Conservation (phyloP, 192 early-diverging fungal species). For the Coemansia sp. region DNA sequence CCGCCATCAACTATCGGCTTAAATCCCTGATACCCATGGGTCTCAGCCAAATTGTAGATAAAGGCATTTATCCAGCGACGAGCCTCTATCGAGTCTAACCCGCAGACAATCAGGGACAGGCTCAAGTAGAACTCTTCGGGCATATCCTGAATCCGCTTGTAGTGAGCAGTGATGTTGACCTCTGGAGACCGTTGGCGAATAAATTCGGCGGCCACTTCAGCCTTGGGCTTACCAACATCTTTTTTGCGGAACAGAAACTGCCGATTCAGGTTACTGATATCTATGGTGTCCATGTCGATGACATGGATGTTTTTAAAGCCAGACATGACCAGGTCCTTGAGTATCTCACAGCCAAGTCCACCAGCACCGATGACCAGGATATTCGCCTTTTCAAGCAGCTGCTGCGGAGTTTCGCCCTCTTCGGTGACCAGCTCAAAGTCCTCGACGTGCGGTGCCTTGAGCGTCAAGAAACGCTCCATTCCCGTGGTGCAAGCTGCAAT, state of each 20-base stretch:
- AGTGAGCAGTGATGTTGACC: constrained; percentile 71
- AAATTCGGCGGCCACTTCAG: constrained; percentile 73
- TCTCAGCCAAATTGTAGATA: constrained; percentile 70
- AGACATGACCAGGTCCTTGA: constrained; percentile 77
- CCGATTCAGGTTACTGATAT: constrained; percentile 78
- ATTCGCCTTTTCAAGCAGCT: constrained; percentile 57
- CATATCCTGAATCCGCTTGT: constrained; percentile 95
- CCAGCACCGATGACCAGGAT: constrained; percentile 82
- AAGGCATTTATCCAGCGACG: constrained; percentile 97
- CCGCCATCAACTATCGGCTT: constrained; percentile 95
- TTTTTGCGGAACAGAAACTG: constrained; percentile 77
- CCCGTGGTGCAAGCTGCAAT: constrained; percentile 21
- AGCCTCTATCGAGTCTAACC: constrained; percentile 92
- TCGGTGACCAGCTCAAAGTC: constrained; percentile 53
- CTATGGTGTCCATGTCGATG: constrained; percentile 90
- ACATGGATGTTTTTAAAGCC: constrained; percentile 80
- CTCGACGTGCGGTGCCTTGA: constrained; percentile 47
- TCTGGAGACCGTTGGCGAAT: constrained; percentile 67
- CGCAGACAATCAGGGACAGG: constrained; percentile 87
- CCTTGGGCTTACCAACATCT: constrained; percentile 78
- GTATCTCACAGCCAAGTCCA: constrained; percentile 80
- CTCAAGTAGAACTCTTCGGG: constrained; percentile 87
- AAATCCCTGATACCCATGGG: constrained; percentile 68
- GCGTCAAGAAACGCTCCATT: constrained; percentile 36
- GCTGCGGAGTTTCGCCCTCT: constrained; percentile 42